Evolutionary conservation across 1,139 yeast species (phyloP), one percentile per base, ranked within the genome.

Genomic region (Hyphopichia burtonii): DNA sequence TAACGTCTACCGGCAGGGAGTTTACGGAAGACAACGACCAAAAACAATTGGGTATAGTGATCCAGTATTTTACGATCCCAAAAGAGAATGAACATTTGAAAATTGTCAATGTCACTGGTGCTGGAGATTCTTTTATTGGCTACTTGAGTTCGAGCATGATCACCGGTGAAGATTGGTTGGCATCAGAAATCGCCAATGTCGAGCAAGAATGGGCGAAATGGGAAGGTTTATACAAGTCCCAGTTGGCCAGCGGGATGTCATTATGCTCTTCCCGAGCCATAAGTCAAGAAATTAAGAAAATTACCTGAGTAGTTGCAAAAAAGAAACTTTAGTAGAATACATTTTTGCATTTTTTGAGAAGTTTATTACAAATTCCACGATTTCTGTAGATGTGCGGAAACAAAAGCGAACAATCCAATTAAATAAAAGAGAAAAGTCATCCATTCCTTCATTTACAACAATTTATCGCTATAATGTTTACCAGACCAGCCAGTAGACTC

Each of bases 91-190:
- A 57, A 8, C 45, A 58, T 4, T 50, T 66, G 9, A 46, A 53
- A 0, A 69, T 80, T 4, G 58, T 59, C 4, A 80, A 77, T 47
- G 87, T 85, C 19, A 79, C 86, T 2, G 89, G 94, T 1, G 86
- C 90, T 0, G 89, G 89, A 3, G 94, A 87, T 58, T 76, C 91
- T 0, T 69, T 87, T 36, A 69, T 76, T 22, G 90, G 90, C 1
- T 74, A 65, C 41, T 47, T 82, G 37, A 52, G 60, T 8, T 58
- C 71, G 1, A 50, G 55, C 22, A 46, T 17, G 55, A 51, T 30
- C 45, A 62, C 58, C 34, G 44, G 46, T 9, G 39, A 44, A 4
- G 44, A 52, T 28, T 67, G 71, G 71, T 47, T 65, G 18, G 41
- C 40, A 2, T 37, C 59, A 4, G 61, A 56, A 34, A 40, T 68